Percentiles rank a stretch among this genome's conserved stretches.
phyloP scores from a whole-genome alignment of 2,329 filamentous ascomycete genomes.

The Cladosporium phlei region DNA sequence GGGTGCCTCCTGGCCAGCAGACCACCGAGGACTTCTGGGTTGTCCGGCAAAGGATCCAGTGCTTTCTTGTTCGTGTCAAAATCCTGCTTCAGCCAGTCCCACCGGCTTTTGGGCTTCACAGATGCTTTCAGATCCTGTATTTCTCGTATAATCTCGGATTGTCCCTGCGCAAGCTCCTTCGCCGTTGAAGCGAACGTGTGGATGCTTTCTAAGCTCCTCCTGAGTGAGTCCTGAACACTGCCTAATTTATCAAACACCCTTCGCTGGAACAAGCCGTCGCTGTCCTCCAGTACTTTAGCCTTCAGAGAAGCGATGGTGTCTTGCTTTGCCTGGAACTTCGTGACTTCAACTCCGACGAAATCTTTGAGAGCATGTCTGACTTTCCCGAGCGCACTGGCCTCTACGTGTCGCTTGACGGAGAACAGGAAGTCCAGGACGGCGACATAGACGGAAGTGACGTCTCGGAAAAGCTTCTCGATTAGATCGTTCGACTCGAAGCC shows the following conservation, averaged over 20 bases:
- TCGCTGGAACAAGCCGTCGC: conserved; percentile 17
- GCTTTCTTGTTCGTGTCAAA: conserved; percentile 16
- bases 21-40: neutral
- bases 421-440: conserved; percentile 21
- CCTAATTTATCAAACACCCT: conserved; percentile 16
- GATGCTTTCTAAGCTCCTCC: conserved; percentile 12
- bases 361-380: conserved; percentile 20
- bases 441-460: conserved; percentile 16
- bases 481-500: conserved; percentile 17
- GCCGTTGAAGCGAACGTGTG: conserved; percentile 8
- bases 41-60: conserved; percentile 11
- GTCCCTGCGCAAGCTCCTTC: conserved; percentile 1
- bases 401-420: conserved; percentile 16
- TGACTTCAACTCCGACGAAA: conserved; percentile 14
- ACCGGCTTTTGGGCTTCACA: conserved; percentile 14
- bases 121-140: conserved; percentile 17
- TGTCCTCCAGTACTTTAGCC: conserved; percentile 17
- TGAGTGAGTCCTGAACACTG: conserved; percentile 12
- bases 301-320: conserved; percentile 16
- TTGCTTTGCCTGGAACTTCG: conserved; percentile 17
- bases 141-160: conserved; percentile 4
- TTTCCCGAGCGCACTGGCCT: conserved; percentile 10
- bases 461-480: conserved; percentile 14
- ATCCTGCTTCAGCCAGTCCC: conserved; percentile 15
- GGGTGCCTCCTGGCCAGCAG: neutral